A percentile compares a stretch with the other conserved stretches of the same genome.
These are phyloP conservation scores for Pseudogymnoascus verrucosus DNA, from an alignment of 2,329 filamentous ascomycete genomes.

Conservation along the genomic window DNA sequence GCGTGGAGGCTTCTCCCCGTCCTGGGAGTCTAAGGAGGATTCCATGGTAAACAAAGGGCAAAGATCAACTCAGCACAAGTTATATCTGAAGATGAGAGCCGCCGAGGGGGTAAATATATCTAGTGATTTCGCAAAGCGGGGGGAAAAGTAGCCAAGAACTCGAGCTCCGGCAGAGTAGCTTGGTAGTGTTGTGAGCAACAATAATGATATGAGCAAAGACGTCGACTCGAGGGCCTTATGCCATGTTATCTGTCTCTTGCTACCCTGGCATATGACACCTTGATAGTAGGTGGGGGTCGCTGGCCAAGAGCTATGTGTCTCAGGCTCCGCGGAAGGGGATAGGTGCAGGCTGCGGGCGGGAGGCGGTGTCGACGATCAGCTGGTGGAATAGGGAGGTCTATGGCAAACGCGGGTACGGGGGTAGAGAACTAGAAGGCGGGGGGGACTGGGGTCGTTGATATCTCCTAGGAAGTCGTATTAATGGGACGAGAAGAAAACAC, in stretches of 20 bases:
- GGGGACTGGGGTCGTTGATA: neutral
- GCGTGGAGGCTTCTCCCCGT: slow-evolving; percentile 1
- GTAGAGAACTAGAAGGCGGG: neutral
- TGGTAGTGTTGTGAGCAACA: neutral
- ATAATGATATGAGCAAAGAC: neutral
- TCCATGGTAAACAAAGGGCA: neutral
- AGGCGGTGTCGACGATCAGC: slow-evolving; percentile 5
- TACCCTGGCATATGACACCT: slow-evolving; percentile 2
- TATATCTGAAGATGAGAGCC: neutral
- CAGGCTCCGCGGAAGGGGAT: neutral
- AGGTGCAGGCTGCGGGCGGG: neutral
- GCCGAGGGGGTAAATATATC: neutral
- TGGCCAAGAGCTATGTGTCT: slow-evolving; percentile 2
- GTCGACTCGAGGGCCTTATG: neutral
- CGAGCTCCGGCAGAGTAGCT: neutral
- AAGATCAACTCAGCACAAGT: neutral
- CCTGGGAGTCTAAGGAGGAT: slow-evolving; percentile 4
- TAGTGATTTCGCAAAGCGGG: neutral
- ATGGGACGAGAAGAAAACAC: neutral
- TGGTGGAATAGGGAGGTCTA: neutral
- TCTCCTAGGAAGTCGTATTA: neutral
- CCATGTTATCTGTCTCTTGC: neutral
- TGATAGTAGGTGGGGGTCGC: slow-evolving; percentile 1
- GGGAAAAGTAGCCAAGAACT: neutral
- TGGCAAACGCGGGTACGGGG: neutral